Base-by-base conservation (phyloP, 208 protist genomes). In the Wallacemonas rigidus region DNA sequence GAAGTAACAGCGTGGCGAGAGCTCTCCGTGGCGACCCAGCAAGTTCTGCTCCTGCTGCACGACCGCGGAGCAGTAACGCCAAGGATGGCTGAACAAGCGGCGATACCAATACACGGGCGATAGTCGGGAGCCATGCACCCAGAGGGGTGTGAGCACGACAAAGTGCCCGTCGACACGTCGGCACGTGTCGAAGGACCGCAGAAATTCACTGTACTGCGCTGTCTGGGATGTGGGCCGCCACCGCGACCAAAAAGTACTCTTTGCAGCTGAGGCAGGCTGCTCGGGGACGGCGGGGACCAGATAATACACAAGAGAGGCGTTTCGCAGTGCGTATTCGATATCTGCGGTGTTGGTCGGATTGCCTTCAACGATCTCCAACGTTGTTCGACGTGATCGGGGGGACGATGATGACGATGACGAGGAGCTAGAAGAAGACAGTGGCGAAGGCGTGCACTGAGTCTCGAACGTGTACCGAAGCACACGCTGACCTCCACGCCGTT, bases 21-120 rank as follows among this genome's bases (percentile, higher is more conserved):
- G 72, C 15, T 60, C 73, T 47, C 87, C 87, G 45, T 64, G 48
- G 53, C 79, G 75, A 38, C 74, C 74, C 48, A 89, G 76, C 61
- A 92, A 70, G 40, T 76, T 76, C 56, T 77, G 79, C 73, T 92
- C 84, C 68, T 89, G 87, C 67, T 75, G 71, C 54, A 65, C 63
- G 44, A 88, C 80, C 4, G 87, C 84, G 56, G 75, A 81, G 72
- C 76, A 80, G 74, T 86, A 92, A 17, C 84, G 83, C 2, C 67
- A 56, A 14, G 79, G 82, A 70, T 84, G 57, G 43, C 71, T 60
- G 17, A 79, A 60, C 56, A 88, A 53, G 8, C 83, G 75, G 36
- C 88, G 78, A 61, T 86, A 89, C 83, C 85, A 93, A 63, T 87
- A 90, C 35, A 87, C 17, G 5, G 88, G 82, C 41, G 81, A 93